A percentile compares a stretch with the other conserved stretches of the same genome.
phyloP scores from a whole-genome alignment of 2,329 filamentous ascomycete genomes.

The Sarocladium brachiariae region DNA sequence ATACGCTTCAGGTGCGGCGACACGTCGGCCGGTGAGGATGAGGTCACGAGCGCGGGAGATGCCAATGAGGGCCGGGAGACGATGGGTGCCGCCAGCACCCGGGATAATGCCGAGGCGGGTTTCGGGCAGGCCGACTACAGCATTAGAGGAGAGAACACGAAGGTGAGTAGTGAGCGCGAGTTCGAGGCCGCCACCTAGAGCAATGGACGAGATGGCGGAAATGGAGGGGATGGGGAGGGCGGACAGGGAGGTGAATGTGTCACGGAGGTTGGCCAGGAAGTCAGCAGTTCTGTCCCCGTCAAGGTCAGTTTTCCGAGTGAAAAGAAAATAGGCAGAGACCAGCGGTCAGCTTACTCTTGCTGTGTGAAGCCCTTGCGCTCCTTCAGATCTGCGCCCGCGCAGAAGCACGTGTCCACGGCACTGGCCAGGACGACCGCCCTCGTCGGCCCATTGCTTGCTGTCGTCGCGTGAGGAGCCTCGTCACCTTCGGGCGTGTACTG shows the following conservation, averaged over 20 bases:
- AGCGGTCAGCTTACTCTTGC: slow-evolving; percentile 66
- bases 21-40: slow-evolving; percentile 81
- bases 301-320: slow-evolving; percentile 8
- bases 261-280: slow-evolving; percentile 72
- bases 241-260: slow-evolving; percentile 67
- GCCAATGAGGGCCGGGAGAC: slow-evolving; percentile 77
- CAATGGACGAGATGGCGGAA: slow-evolving; percentile 75
- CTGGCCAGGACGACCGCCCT: slow-evolving; percentile 78
- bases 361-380: slow-evolving; percentile 70
- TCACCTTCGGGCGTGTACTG: slow-evolving; percentile 52
- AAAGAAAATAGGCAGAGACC: too few species aligned
- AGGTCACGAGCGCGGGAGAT: slow-evolving; percentile 77
- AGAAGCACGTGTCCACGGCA: slow-evolving; percentile 81
- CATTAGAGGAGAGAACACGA: slow-evolving; percentile 76
- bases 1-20: slow-evolving; percentile 79
- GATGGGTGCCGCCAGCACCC: slow-evolving; percentile 86
- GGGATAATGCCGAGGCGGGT: slow-evolving; percentile 91
- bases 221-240: slow-evolving; percentile 83
- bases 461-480: slow-evolving; percentile 42
- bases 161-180: slow-evolving; percentile 85
- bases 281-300: slow-evolving; percentile 54
- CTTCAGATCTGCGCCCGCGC: slow-evolving; percentile 90
- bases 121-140: slow-evolving; percentile 77
- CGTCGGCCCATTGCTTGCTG: slow-evolving; percentile 51
- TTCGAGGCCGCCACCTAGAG: slow-evolving; percentile 90